phyloP scores from a whole-genome alignment of 1,139 yeast species.

The Debaryomyces coudertii region DNA sequence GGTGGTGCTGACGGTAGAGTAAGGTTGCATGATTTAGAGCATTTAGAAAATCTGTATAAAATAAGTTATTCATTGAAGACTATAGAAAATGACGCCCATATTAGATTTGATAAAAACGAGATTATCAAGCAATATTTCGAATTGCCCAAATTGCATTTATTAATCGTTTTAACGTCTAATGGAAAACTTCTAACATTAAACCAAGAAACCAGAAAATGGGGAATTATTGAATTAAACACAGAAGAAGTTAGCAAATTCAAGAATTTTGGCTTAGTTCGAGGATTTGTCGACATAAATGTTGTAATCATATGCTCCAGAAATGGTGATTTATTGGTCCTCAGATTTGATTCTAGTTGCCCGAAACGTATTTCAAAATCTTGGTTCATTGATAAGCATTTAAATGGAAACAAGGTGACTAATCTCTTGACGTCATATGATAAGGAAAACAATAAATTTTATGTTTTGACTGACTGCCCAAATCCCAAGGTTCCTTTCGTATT shows the following conservation, averaged over 20 bases:
- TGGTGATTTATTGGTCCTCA: slow-evolving; percentile 54
- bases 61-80: slow-evolving; percentile 31
- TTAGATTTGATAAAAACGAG: slow-evolving; percentile 49
- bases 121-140: slow-evolving; percentile 63
- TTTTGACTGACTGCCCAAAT: slow-evolving; percentile 69
- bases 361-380: slow-evolving; percentile 23
- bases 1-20: slow-evolving; percentile 93
- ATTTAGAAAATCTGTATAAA: slow-evolving; percentile 16
- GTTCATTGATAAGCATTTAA: slow-evolving; percentile 24
- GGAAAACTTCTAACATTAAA: slow-evolving; percentile 53
- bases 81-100: slow-evolving; percentile 30
- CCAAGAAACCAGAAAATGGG: slow-evolving; percentile 20
- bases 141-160: slow-evolving; percentile 34
- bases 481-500: slow-evolving; percentile 60
- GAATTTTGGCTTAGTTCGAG: slow-evolving; percentile 56
- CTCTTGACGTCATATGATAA: slow-evolving; percentile 38
- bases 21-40: slow-evolving; percentile 57
- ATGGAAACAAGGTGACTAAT: slow-evolving; percentile 55
- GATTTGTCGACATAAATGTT: slow-evolving; percentile 41
- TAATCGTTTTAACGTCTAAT: slow-evolving; percentile 63
- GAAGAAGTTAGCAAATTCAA: slow-evolving; percentile 32
- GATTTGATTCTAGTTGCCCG: slow-evolving; percentile 30
- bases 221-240: slow-evolving; percentile 33
- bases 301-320: slow-evolving; percentile 54
- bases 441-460: slow-evolving; percentile 27